Base-by-base conservation (phyloP, 2,329 filamentous ascomycete genomes). In the Phaeoacremonium minimum region DNA sequence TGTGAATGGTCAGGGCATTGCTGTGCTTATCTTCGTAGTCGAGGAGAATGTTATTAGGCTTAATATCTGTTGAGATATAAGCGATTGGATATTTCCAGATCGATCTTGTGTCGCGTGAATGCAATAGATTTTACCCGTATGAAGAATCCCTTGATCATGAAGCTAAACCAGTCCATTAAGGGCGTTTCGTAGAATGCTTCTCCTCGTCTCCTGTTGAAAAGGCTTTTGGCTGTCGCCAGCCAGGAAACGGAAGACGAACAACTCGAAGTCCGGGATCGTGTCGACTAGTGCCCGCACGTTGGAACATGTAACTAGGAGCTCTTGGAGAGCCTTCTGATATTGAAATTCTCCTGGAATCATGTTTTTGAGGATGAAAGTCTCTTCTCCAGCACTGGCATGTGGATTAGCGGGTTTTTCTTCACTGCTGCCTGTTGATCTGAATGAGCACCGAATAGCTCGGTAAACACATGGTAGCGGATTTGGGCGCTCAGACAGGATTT, bases 21-120 rank as follows among this genome's bases (percentile, higher is more conserved):
- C 22, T 35, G 28, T 28, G 35, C 20, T 29, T 45, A 32, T 49
- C 43, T 11, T 52, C 46, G 30, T 54, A 53, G 40, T 61, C 49
- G 18, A 63, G 29, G 35, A 60, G 48, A 30, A 61, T 55, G 34
- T 61, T 61, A 37, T 61, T 56, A 29, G 57, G 53, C 42, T 60
- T 63, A 35, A 60, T 52, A 40, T 63, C 60, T 55, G 45, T 17
- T 17, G 15, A 33, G n/a, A 26, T 33, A 30, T 33, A 13, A 28
- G 29, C 15, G 22, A 11, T 22, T 30, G 20, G 20, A 11, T 7
- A 28, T 22, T 14, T 38, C 30, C 31, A 26, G 38, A 32, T 13
- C 3, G 28, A 32, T 30, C 15, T 36, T 36, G 44, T 33, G 30
- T 7, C n/a, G 7, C 17, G 3, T 26, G 13, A 5, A 32, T 11